These are phyloP conservation scores for Limnanthes douglasii DNA, from an alignment of 345 rosid species.

Conservation along the genomic window DNA sequence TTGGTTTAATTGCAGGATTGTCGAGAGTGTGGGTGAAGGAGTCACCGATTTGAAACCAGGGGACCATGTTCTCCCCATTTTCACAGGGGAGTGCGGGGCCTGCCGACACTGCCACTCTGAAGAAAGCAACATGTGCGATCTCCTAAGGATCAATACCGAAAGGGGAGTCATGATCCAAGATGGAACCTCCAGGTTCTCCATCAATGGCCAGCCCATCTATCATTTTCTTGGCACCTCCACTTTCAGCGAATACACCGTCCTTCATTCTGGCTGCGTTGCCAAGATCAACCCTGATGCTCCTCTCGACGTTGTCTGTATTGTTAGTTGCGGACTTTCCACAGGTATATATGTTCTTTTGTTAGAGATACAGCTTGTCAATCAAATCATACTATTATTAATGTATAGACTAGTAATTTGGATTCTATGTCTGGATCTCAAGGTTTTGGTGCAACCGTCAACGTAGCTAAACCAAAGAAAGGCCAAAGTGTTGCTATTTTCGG, in stretches of 20 bases:
- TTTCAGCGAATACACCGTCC: conserved; percentile 71
- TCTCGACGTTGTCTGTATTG: conserved; percentile 68
- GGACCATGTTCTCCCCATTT: conserved; percentile 64
- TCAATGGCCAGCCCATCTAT: conserved; percentile 50
- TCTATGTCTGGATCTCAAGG: no score
- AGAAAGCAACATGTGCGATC: conserved; percentile 81
- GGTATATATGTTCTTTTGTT: conserved; percentile 16
- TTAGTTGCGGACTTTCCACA: conserved; percentile 66
- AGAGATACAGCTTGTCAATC: no score
- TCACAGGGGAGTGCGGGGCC: conserved; percentile 70
- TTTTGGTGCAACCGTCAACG: conserved; percentile 63
- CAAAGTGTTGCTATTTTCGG: conserved; percentile 54
- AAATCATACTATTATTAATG: no score
- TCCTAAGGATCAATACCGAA: conserved; percentile 65
- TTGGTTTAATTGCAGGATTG: conserved; percentile 34
- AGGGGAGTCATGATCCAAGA: conserved; percentile 54
- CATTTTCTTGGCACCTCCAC: conserved; percentile 76
- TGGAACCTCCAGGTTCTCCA: conserved; percentile 56
- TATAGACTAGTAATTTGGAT: no score
- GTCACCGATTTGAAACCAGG: conserved; percentile 65
- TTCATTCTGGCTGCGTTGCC: conserved; percentile 56
- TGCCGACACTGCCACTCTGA: conserved; percentile 63
- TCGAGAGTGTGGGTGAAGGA: conserved; percentile 74
- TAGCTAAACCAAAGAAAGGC: conserved; percentile 61
- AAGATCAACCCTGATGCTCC: conserved; percentile 74